Percentiles rank a stretch among this genome's conserved stretches.
These are phyloP conservation scores for Metrosideros polymorpha DNA, from an alignment of 441 rosid species.

Conservation along the genomic window DNA sequence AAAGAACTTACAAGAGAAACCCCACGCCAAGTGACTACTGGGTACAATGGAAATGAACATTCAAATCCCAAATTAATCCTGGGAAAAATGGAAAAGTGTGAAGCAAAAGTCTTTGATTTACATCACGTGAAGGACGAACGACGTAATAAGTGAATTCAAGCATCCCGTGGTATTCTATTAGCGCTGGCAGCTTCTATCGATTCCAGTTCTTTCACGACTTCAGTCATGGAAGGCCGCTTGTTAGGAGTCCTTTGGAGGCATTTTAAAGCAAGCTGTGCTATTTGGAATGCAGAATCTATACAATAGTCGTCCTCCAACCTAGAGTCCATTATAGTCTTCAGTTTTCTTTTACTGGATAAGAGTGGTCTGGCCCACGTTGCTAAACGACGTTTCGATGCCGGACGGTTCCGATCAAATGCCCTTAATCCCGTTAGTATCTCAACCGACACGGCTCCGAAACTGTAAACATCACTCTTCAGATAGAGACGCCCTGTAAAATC, in stretches of 20 bases:
- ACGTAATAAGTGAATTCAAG: not conserved
- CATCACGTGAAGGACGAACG: not conserved
- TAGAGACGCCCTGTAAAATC: not conserved
- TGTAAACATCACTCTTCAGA: not conserved
- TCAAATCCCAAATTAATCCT: not conserved
- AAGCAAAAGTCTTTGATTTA: not conserved
- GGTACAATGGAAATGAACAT: not conserved
- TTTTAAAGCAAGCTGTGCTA: not conserved
- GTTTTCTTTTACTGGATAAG: not conserved
- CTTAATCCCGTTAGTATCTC: not conserved
- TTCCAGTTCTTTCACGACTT: not conserved
- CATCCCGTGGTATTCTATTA: not conserved
- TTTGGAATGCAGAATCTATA: not conserved
- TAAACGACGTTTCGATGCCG: not conserved
- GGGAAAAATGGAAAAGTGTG: not conserved
- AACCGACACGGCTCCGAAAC: not conserved
- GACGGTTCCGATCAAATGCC: not conserved
- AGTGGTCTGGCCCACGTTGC: not conserved
- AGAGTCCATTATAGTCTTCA: not conserved
- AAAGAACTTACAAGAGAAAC: not conserved
- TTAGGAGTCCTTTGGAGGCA: fast-evolving
- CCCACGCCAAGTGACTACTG: not conserved
- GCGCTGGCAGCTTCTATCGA: not conserved
- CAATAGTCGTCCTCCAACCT: not conserved
- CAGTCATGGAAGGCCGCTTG: not conserved